Percentiles rank a stretch among this genome's conserved stretches.
Evolutionary conservation across 2,329 filamentous ascomycete genomes (phyloP).

Genomic region (Ceratocystis variospora): DNA sequence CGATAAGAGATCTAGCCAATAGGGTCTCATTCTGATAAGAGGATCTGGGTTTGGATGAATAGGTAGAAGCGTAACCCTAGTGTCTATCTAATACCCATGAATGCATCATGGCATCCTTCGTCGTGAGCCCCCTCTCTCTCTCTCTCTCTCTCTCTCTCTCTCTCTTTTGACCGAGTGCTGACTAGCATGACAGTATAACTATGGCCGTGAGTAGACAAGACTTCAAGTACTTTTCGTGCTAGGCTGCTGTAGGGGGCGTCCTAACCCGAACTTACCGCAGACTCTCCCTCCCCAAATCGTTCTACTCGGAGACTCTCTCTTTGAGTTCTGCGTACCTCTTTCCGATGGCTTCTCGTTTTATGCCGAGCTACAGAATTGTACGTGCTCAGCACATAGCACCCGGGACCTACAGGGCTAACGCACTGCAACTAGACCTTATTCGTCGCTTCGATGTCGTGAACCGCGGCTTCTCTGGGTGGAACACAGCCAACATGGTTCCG

Average conservation of each 20-base stretch:
- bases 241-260: background rate
- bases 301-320: constrained; percentile 81
- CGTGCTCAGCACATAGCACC: constrained; percentile 23
- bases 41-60: background rate
- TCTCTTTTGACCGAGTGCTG: too few species aligned
- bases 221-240: background rate
- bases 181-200: too few species aligned
- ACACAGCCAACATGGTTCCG: constrained; percentile 57
- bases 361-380: constrained; percentile 55
- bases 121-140: too few species aligned
- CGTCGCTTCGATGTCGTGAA: constrained; percentile 78
- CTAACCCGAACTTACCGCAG: background rate
- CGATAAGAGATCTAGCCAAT: constrained; percentile 18
- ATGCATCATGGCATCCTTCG: background rate
- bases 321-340: constrained; percentile 51
- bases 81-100: background rate
- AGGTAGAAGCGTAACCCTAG: background rate
- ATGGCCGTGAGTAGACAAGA: background rate
- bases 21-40: constrained; percentile 13
- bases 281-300: constrained; percentile 51
- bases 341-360: constrained; percentile 60
- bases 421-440: constrained; percentile 44
- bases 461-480: constrained; percentile 77
- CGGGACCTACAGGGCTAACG: background rate
- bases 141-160: too few species aligned